Percentiles rank a stretch among this genome's conserved stretches.
Evolutionary conservation across 176 grass and related monocot species (phyloP).

Genomic region (Alopecurus myosuroides): DNA sequence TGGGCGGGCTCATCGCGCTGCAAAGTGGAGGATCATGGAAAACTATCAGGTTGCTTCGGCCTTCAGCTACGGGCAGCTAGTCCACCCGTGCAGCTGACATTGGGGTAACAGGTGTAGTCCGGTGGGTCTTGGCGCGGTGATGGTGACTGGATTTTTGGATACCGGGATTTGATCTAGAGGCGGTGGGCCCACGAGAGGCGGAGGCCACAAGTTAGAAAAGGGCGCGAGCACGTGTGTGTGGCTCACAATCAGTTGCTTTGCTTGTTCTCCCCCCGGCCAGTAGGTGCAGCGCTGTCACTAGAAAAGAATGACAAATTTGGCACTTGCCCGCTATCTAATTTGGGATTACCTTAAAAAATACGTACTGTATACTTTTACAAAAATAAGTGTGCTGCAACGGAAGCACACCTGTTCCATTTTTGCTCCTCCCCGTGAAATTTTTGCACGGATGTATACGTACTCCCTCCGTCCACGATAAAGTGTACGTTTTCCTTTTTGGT

Average conservation of each 20-base stretch:
- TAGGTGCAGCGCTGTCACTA: not conserved
- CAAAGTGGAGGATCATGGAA: not conserved
- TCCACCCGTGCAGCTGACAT: not conserved
- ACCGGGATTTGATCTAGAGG: conserved; percentile 1
- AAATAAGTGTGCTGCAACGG: too few relatives aligned
- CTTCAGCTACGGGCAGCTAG: not conserved
- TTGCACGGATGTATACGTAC: too few relatives aligned
- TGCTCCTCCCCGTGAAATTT: too few relatives aligned
- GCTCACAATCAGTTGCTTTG: conserved; percentile 31
- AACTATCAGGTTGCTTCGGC: not conserved
- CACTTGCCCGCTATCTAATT: not conserved
- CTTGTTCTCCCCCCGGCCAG: not conserved
- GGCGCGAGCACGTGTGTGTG: not conserved
- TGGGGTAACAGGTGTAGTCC: not conserved
- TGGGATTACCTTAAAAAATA: not conserved
- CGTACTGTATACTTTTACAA: too few relatives aligned
- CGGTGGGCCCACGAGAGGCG: conserved; percentile 28
- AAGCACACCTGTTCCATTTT: too few relatives aligned
- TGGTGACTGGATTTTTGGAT: conserved; percentile 18
- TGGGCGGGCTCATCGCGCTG: not conserved
- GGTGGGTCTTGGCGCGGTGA: not conserved
- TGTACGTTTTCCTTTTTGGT: too few relatives aligned
- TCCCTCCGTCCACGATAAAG: too few relatives aligned
- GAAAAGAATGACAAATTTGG: not conserved
- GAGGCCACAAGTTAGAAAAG: conserved; percentile 32